A percentile compares a stretch with the other conserved stretches of the same genome.
Evolutionary conservation across 2,329 filamentous ascomycete species (phyloP).

Genomic region (Aureobasidium sp.): DNA sequence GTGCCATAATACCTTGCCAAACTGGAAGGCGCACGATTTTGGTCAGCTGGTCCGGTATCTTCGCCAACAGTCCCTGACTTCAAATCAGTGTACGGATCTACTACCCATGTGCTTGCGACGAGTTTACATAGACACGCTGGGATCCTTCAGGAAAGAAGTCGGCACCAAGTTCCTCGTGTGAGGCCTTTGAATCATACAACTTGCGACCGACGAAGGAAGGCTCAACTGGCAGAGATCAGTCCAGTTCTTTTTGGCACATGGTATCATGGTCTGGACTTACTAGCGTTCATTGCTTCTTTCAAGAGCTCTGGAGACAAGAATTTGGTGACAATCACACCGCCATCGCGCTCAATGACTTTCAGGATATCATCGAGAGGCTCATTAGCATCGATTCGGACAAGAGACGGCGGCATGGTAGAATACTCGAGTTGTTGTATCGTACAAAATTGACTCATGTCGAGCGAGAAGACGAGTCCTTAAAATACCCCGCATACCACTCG

Average conservation of each 20-base stretch:
- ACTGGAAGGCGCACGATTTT: background rate
- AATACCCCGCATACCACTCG: background rate
- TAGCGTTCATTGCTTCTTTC: background rate
- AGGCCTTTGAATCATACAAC: background rate
- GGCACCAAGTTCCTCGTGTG: background rate
- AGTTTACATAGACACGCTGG: background rate
- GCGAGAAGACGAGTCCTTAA: background rate
- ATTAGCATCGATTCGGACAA: background rate
- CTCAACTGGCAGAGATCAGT: background rate
- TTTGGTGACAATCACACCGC: background rate
- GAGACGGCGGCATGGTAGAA: background rate
- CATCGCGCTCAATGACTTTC: background rate
- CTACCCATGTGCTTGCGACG: background rate
- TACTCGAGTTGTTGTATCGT: background rate
- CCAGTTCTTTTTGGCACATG: too few relatives aligned
- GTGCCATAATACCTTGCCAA: background rate
- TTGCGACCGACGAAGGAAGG: background rate
- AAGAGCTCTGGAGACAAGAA: background rate
- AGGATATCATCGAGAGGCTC: background rate
- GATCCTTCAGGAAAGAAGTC: constrained; percentile 7
- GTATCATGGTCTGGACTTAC: background rate
- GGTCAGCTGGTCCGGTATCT: background rate
- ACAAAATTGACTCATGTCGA: background rate
- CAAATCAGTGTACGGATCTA: background rate
- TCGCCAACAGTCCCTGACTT: background rate